phyloP scores from a whole-genome alignment of 2,329 filamentous ascomycete species.

The Ophiostoma angusticollis region DNA sequence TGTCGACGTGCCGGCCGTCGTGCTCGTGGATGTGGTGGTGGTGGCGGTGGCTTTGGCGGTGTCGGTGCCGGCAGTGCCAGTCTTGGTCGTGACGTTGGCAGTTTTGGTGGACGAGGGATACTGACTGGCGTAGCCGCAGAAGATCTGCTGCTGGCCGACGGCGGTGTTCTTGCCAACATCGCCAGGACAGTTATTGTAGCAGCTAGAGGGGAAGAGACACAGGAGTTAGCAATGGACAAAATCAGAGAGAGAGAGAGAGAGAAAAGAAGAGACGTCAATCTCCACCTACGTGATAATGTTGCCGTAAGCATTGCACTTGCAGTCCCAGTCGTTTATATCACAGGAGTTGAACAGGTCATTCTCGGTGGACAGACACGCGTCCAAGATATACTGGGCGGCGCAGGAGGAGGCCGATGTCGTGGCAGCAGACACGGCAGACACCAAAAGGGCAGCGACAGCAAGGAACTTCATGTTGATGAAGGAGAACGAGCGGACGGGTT shows the following conservation, averaged over 20 bases:
- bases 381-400: conserved; percentile 13
- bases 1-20: conserved; percentile 9
- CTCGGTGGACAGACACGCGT: conserved; percentile 19
- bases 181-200: conserved; percentile 41
- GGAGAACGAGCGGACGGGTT: neutral
- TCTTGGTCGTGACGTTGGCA: conserved; percentile 17
- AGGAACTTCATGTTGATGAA: conserved; percentile 9
- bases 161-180: conserved; percentile 26
- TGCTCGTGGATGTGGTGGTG: conserved; percentile 14
- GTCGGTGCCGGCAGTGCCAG: conserved; percentile 15
- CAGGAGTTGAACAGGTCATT: conserved; percentile 27
- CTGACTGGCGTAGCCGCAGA: conserved; percentile 33
- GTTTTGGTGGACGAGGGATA: conserved; percentile 23
- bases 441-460: conserved; percentile 4
- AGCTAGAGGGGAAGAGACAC: no score
- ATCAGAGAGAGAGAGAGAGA: neutral
- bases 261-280: neutral
- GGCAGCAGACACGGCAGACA: conserved; percentile 6
- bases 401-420: conserved; percentile 10
- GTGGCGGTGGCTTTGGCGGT: conserved; percentile 15
- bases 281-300: conserved; percentile 33
- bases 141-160: conserved; percentile 27
- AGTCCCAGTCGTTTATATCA: conserved; percentile 29
- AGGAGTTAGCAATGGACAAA: neutral
- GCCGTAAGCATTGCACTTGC: conserved; percentile 32